Evolutionary conservation across 2,329 filamentous ascomycete species (phyloP).

Genomic region (Colletotrichum sansevieriae): DNA sequence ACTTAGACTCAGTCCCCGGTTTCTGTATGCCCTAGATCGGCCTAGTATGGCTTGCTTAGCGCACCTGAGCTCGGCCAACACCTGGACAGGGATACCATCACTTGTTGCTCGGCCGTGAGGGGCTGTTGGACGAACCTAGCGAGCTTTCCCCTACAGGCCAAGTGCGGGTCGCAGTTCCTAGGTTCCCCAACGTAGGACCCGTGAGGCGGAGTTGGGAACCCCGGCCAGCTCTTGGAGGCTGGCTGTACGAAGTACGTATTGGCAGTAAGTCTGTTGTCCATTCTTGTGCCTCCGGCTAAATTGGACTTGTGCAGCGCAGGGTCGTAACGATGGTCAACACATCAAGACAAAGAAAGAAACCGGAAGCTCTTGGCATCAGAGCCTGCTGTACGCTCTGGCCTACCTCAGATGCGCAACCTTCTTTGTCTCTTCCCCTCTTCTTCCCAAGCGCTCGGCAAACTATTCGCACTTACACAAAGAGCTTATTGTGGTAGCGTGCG

Average conservation of each 20-base stretch:
- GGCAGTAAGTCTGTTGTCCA: not conserved
- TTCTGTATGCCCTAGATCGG: not conserved
- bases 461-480: conserved; percentile 1
- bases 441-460: not conserved
- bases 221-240: not conserved
- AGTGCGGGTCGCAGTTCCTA: not conserved
- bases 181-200: conserved; percentile 24
- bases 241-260: too few species aligned
- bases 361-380: not conserved
- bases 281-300: not conserved
- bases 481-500: not conserved
- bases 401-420: not conserved
- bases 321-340: not conserved
- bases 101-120: not conserved
- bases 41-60: not conserved
- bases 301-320: not conserved
- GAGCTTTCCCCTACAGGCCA: not conserved
- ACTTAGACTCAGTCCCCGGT: conserved; percentile 11
- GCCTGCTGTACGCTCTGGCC: not conserved
- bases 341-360: not conserved
- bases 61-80: too few species aligned
- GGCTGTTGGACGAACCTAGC: not conserved
- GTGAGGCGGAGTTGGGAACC: conserved; percentile 21
- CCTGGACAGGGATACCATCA: too few species aligned
- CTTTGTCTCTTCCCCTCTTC: not conserved